Conservation (phyloP, 257 asterid genomes). For the Cinchona pubescens region DNA sequence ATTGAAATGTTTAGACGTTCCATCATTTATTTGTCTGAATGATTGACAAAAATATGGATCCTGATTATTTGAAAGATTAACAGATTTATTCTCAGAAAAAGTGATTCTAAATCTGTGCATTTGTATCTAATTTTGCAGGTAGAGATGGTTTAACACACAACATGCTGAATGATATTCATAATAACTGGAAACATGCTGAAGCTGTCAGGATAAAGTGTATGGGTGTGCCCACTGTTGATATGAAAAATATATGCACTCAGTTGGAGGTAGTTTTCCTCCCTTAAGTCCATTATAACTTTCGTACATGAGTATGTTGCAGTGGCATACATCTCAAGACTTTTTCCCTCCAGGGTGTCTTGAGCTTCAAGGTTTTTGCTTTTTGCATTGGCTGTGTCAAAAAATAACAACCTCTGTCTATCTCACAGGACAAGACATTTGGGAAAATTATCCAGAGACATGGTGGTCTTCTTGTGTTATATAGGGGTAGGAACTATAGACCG, state of each 20-base stretch:
- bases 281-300: conserved; percentile 1
- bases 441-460: conserved; percentile 78
- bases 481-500: conserved; percentile 72
- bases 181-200: conserved; percentile 81
- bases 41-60: neutral
- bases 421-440: conserved; percentile 84
- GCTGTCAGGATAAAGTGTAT: conserved; percentile 91
- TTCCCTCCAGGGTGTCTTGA: neutral
- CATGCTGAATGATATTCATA: conserved; percentile 86
- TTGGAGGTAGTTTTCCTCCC: conserved; percentile 63
- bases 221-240: conserved; percentile 95
- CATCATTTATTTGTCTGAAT: neutral
- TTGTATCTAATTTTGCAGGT: conserved; percentile 36
- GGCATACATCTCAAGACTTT: neutral
- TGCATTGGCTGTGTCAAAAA: conserved; percentile 2
- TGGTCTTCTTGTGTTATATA: conserved; percentile 57
- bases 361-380: neutral
- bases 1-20: neutral
- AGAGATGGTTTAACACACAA: conserved; percentile 96
- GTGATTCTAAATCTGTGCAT: neutral
- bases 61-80: neutral
- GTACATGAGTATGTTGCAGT: neutral
- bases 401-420: conserved; percentile 13
- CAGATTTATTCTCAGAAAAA: neutral
- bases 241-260: conserved; percentile 78